A percentile compares a stretch with the other conserved stretches of the same genome.
Conservation (phyloP, 257 asterid genomes). For the Solanum habrochaites region DNA sequence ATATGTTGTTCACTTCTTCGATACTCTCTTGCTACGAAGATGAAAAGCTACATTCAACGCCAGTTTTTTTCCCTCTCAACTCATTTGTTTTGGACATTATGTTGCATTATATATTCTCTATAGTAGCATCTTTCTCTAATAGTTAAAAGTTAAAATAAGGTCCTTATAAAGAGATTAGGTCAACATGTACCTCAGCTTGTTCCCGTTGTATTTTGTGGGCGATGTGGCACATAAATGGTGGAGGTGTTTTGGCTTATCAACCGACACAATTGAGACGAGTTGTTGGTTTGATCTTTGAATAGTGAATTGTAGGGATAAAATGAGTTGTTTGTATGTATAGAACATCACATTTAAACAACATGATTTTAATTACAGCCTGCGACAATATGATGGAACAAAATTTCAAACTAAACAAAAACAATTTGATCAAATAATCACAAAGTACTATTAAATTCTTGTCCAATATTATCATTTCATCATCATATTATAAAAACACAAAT, state of each 20-base stretch:
- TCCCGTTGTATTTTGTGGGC: too few relatives aligned
- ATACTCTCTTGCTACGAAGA: neutral
- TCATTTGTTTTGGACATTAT: too few relatives aligned
- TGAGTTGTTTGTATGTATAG: neutral
- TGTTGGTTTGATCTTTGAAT: neutral
- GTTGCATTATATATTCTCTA: too few relatives aligned
- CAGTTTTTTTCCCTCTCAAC: rapidly evolving
- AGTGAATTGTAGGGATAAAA: neutral
- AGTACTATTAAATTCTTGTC: neutral
- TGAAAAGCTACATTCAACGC: neutral
- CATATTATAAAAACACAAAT: neutral
- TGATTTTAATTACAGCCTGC: neutral
- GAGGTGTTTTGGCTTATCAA: too few relatives aligned
- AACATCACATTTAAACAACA: neutral
- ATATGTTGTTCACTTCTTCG: neutral
- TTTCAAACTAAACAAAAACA: neutral
- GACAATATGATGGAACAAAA: neutral
- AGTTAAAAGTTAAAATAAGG: too few relatives aligned
- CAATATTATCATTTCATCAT: neutral
- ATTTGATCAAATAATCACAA: neutral
- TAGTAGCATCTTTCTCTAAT: too few relatives aligned
- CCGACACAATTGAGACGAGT: too few relatives aligned
- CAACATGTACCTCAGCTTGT: too few relatives aligned
- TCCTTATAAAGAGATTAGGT: too few relatives aligned
- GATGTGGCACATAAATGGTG: too few relatives aligned